phyloP scores from a whole-genome alignment of 768 basidiomycete species.

The Suillus plorans region DNA sequence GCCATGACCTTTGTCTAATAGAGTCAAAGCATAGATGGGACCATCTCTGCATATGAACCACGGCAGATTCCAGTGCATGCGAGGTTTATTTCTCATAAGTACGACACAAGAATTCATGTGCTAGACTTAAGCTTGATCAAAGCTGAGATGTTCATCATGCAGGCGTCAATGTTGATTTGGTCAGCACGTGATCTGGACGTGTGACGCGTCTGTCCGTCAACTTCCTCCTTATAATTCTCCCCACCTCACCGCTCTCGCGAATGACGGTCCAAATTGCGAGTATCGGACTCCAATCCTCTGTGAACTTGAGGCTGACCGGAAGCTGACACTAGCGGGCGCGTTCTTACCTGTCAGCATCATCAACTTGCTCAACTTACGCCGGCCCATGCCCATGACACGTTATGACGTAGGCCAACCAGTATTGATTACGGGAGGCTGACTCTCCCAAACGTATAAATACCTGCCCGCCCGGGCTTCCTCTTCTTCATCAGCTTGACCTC shows the following conservation, averaged over 20 bases:
- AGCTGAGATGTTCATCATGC: not conserved
- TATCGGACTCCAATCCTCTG: not conserved
- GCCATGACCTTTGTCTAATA: not conserved
- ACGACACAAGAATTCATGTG: not conserved
- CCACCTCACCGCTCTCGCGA: not conserved
- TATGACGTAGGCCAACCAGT: not conserved
- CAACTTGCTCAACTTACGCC: not conserved
- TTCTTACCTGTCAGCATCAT: not conserved
- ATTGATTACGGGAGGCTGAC: not conserved
- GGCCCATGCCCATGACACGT: not conserved
- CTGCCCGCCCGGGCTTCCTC: not conserved
- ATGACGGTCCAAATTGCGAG: not conserved
- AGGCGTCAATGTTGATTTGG: not conserved
- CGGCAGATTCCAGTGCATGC: not conserved
- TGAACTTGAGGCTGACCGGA: not conserved
- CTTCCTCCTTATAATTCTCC: not conserved
- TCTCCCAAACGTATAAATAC: not conserved
- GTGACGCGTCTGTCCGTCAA: not conserved
- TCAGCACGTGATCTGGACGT: not conserved
- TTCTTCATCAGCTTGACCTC: conserved; percentile 2
- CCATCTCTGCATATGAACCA: not conserved
- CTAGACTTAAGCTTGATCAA: not conserved
- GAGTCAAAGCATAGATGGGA: not conserved
- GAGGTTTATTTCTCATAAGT: not conserved
- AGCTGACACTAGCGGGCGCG: not conserved